phyloP scores from a whole-genome alignment of 83 land plant species.

The Picea abies region DNA sequence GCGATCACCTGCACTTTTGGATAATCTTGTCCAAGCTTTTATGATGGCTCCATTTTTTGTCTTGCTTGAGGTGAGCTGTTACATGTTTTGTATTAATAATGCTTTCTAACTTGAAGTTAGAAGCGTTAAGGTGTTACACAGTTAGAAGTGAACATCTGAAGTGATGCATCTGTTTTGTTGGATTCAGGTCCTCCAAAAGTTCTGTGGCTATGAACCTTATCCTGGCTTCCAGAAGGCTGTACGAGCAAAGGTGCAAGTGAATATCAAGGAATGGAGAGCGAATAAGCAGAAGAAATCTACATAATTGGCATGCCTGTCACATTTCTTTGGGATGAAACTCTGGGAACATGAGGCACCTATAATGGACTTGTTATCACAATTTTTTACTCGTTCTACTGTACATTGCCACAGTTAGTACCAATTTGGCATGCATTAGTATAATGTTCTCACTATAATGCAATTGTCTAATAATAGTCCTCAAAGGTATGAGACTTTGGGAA shows the following conservation, averaged over 20 bases:
- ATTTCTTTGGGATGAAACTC: no score
- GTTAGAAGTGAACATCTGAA: neutral
- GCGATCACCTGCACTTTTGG: constrained; percentile 95
- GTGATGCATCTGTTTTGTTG: neutral
- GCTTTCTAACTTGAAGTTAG: neutral
- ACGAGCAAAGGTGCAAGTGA: constrained; percentile 43
- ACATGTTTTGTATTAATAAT: neutral
- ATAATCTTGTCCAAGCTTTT: constrained; percentile 91
- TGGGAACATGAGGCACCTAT: no score
- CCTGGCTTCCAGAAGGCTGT: constrained; percentile 78
- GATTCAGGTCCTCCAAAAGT: constrained; percentile 65
- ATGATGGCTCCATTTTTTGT: constrained; percentile 99
- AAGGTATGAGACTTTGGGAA: constrained; percentile 22
- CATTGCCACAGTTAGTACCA: constrained; percentile 15
- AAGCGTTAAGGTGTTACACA: neutral
- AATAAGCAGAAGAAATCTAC: constrained; percentile 54
- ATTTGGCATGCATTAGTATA: neutral
- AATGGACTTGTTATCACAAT: no score
- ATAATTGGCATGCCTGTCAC: constrained; percentile 7
- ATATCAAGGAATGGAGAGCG: constrained; percentile 56
- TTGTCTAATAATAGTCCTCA: neutral
- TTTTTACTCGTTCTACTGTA: no score
- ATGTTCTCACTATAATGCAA: no score
- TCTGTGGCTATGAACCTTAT: constrained; percentile 88
- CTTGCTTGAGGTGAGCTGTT: constrained; percentile 78